Evolutionary conservation across 768 basidiomycete genomes (phyloP).

Genomic region (Leccinum obscurum): DNA sequence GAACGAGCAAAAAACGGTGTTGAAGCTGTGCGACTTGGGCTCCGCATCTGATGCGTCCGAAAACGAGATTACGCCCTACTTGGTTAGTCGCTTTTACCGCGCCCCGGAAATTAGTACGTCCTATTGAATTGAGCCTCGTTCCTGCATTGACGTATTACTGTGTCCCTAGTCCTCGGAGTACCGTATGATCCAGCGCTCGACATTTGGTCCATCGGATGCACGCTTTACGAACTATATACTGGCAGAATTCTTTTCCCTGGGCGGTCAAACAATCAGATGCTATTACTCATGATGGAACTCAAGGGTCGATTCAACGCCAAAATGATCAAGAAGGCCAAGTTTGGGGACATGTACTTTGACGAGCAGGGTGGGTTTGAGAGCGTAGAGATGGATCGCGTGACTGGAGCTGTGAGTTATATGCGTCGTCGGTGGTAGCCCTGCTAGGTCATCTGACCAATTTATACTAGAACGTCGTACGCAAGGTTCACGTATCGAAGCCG

Average conservation of each 20-base stretch:
- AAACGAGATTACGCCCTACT: slow-evolving; percentile 96
- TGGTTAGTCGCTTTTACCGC: slow-evolving; percentile 96
- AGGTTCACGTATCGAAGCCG: slow-evolving; percentile 82
- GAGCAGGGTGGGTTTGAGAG: slow-evolving; percentile 86
- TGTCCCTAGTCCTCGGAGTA: slow-evolving; percentile 79
- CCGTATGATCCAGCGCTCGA: slow-evolving; percentile 95
- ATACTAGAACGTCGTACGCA: slow-evolving; percentile 74
- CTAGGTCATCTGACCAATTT: slow-evolving; percentile 21
- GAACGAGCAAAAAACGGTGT: slow-evolving; percentile 87
- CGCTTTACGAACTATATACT: slow-evolving; percentile 92
- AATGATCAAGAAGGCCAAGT: slow-evolving; percentile 93
- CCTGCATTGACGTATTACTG: slow-evolving; percentile 15
- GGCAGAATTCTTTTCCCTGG: slow-evolving; percentile 98
- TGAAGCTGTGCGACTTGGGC: slow-evolving; percentile 97
- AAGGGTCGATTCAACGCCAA: slow-evolving; percentile 92
- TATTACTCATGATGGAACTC: slow-evolving; percentile 96
- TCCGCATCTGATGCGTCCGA: slow-evolving; percentile 93
- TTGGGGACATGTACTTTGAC: slow-evolving; percentile 92
- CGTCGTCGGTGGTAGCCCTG: slow-evolving; percentile 4
- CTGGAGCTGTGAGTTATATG: slow-evolving; percentile 66
- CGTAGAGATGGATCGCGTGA: slow-evolving; percentile 81
- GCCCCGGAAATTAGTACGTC: slow-evolving; percentile 96
- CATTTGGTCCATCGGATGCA: slow-evolving; percentile 97
- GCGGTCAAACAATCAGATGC: slow-evolving; percentile 96
- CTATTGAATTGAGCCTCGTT: neutral